Evolutionary conservation across 129 eudicot species (phyloP).

Genomic region (Tanacetum coccineum): DNA sequence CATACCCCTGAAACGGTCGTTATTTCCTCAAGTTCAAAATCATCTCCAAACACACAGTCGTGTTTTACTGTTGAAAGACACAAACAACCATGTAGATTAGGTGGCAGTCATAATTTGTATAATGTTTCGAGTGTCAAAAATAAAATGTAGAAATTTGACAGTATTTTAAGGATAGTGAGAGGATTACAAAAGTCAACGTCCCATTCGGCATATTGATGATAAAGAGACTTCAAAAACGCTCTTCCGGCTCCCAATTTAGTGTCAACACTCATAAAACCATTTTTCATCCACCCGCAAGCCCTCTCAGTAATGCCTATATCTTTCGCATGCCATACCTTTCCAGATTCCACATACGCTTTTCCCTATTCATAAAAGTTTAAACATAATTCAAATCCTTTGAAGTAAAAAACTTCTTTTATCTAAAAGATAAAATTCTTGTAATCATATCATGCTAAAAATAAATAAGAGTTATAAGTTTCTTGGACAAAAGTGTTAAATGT

Average conservation of each 20-base stretch:
- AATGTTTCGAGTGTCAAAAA: background rate
- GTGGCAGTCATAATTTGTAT: background rate
- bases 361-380: constrained; percentile 41
- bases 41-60: constrained; percentile 95
- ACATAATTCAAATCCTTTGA: background rate
- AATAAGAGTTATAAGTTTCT: too few species aligned
- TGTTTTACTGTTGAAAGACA: constrained; percentile 59
- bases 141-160: background rate
- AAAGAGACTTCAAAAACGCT: constrained; percentile 86
- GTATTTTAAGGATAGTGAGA: background rate
- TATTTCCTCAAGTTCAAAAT: constrained; percentile 68
- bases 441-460: too few species aligned
- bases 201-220: constrained; percentile 93
- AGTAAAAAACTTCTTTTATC: too few species aligned
- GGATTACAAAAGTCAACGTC: constrained; percentile 84
- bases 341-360: constrained; percentile 69
- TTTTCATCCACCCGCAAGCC: constrained; percentile 80
- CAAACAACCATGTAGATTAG: background rate
- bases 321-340: constrained; percentile 67
- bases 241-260: constrained; percentile 83
- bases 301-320: constrained; percentile 79
- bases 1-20: constrained; percentile 70
- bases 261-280: constrained; percentile 92
- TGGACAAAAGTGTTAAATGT: too few species aligned
- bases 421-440: too few species aligned